Base-by-base conservation (phyloP, 1,139 yeast genomes). In the Pichia cactophila region DNA sequence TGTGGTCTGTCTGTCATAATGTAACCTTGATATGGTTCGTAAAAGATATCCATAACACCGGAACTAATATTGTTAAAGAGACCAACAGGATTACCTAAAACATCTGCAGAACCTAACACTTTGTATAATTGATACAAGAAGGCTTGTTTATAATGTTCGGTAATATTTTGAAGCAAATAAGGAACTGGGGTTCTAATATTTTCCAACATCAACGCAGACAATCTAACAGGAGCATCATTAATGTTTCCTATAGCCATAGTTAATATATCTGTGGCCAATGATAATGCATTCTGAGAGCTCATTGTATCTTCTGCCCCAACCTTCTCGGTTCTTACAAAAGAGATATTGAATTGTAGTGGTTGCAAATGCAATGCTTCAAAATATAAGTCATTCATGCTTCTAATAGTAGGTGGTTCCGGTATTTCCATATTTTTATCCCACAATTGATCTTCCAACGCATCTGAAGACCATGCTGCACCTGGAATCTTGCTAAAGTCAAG, bases 171-270 rank as follows among this genome's bases (percentile, higher is more conserved):
- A 33, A 80, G 51, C 56, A 94, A 73, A 42, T 85, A 73, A 2
- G 94, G 89, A 9, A 85, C 65, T 5, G 97, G 95, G 1, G 89
- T 94, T 55, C 97, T 75, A 14, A 90, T 81, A 63, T 94, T 94
- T 60, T 89, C 97, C 64, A 92, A 77, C 53, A 88, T 77, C 56
- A 94, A 71, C 0, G 98, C 92, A 62, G 92, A 88, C 61, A 94
- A 70, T 59, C 85, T 80, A 39, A 94, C 87, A 2, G 98, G 98
- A 0, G 99, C 98, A 67, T 92, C 97, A 61, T 92, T 90, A 52
- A 94, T 87, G 65, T 92, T 94, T 31, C 98, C 98, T 56, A 94
- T 80, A 0, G 98, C 96, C 97, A 90, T 90, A 0, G 97, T 89
- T 54, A 94, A 71, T 44, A 92, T 82, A 63, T 92, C 89, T 58